Base-by-base conservation (phyloP, 148 eudicot species). In the Fagopyrum homotropicum region DNA sequence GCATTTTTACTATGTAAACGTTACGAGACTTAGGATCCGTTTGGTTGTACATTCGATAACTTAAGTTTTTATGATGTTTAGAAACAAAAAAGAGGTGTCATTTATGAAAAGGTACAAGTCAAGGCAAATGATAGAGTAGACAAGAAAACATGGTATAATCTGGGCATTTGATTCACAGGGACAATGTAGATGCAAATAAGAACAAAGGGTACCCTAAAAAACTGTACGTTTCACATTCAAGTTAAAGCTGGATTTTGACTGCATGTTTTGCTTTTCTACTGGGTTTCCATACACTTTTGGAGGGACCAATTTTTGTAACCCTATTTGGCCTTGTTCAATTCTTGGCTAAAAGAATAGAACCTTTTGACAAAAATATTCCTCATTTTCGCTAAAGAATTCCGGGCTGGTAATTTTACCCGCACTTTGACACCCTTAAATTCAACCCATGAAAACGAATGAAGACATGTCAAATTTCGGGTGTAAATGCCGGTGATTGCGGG, bases 41-140 rank as follows among this genome's bases (percentile, higher is more conserved):
- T 35, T 35, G 40, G 40, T 35, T 35, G 40, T 35, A 35, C 40
- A 35, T 35, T 35, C 40, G 40, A 2, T 26, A 35, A 35, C 11
- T 22, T 55, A 55, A 56, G 19, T n/a, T 7, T 55, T 16, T 55
- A n/a, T 60, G 66, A 35, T 19, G 9, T 19, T 60, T 49, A 14
- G 12, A 49, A 49, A 11, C 15, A 61, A 40, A 61, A 60, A 9
- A 43, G 44, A 26, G 44, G 8, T 8, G 17, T n/a, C 45, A 4
- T 30, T 29, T 35, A 14, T 6, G 40, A 0, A 30, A 63, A 11
- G 69, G 45, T 22, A 66, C 45, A 43, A 43, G 47, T 35, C 46
- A 43, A 66, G 71, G 46, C 71, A 35, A 66, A 66, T 66, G 15
- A 66, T 66, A 66, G 71, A 66, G 71, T 9, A 66, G 71, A 66